Evolutionary conservation across 495 filamentous ascomycete species (phyloP), one percentile per base, ranked within the genome.

Genomic region (Hypoxylon fragiforme): DNA sequence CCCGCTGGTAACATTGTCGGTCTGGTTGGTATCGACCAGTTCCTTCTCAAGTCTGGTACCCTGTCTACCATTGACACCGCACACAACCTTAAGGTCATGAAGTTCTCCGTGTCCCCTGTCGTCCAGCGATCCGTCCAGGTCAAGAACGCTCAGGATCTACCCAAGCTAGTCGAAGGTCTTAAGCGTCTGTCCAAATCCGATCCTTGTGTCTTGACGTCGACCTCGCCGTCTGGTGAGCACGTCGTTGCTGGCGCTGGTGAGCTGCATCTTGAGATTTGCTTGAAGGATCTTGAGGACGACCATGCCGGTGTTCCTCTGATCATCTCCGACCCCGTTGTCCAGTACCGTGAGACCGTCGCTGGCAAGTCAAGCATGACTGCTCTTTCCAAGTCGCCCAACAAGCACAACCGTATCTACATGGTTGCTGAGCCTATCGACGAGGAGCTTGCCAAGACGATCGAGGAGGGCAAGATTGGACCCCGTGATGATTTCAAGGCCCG

Each of bases 71-170:
- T 84, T 68, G 94, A 99, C 57, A 92, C 92, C 54, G 94, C 94
- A 66, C 94, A 99, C 87, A 99, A 99, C 85, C 77, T 99, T 63
- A 99, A 97, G 86, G 94, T 99, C 77, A 99, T 99, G 94, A 96
- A 95, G 81, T 99, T 99, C 89, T 99, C 94, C 67, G 94, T 99
- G 70, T 97, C 94, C 32, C 94, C 94, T 70, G 94, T 99, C 76
- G 95, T 99, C 63, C 94, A 85, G 77, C 92, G 94, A 61, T 96
- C 95, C 73, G 94, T 99, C 64, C 91, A 97, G 78, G 94, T 97
- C 80, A 97, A 97, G 89, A 99, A 99, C 77, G 95, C 95, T 75
- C 89, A 92, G 75, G 94, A 99, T 84, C 85, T 99, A 55, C 94
- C 94, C 75, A 99, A 99, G 87, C 85, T 99, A 32, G 94, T 99